Evolutionary conservation across 768 basidiomycete genomes (phyloP), one percentile per base, ranked within the genome.

Genomic region (Tricholoma sp.): DNA sequence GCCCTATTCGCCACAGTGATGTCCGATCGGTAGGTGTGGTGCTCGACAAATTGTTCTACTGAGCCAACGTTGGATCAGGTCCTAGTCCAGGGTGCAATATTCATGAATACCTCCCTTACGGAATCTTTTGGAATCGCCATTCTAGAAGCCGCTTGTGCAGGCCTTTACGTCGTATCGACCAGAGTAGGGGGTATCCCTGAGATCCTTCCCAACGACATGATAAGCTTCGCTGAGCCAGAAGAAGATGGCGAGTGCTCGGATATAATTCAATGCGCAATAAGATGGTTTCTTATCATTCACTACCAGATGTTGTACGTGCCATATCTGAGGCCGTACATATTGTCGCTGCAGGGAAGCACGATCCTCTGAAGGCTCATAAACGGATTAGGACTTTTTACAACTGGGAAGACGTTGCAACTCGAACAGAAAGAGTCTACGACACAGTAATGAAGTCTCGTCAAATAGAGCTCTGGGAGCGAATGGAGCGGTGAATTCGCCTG

Each of bases 101-200:
- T 89, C 72, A 78, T 99, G 76, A 97, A 95, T 66, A 95, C 97
- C 0, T 95, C 94, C 0, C 79, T 98, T 22, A 98, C 96, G 1
- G 97, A 98, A 69, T 83, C 97, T 0, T 99, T 98, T 63, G 96
- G 97, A 0, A 98, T 96, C 61, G 91, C 90, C n/a, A 94, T 96
- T 61, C 81, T 99, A 43, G 97, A 99, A 74, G 97, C 96, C 0
- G 97, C 97, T 0, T 95, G 91, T 61, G 85, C 93, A 0, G 96
- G 97, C 1, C 78, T 98, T 14, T 96, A 96, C 66, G 89, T 98
- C 51, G 96, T 98, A 50, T 88, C 88, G 41, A 98, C 97, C 0
- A 84, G 86, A 45, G 96, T 98, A 0, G 97, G 97, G 0, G 97
- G 97, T 0, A 91, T 98, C 0, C 93, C 96, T 0, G 97, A 98